Evolutionary conservation across 768 basidiomycete genomes (phyloP).

Genomic region (Ramaria sp.): DNA sequence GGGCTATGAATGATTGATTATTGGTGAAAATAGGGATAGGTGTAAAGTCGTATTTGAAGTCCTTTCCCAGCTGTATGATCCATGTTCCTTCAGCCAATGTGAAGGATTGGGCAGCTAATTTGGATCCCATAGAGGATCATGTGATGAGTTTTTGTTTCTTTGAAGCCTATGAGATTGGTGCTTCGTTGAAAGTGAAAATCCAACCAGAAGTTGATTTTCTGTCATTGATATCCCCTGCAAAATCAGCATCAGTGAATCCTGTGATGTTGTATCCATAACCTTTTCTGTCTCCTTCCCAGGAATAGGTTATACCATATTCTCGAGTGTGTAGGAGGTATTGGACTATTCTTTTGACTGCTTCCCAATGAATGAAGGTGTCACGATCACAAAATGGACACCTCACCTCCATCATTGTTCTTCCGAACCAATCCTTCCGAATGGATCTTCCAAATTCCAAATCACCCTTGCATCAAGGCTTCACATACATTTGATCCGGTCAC

Average conservation of each 20-base stretch:
- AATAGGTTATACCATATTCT: not conserved
- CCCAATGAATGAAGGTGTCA: not conserved
- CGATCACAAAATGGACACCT: too few species aligned
- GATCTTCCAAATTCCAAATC: too few species aligned
- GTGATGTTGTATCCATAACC: not conserved
- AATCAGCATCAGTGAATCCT: slow-evolving; percentile 20
- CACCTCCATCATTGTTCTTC: too few species aligned
- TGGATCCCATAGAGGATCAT: too few species aligned
- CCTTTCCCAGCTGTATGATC: not conserved
- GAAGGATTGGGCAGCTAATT: slow-evolving; percentile 14
- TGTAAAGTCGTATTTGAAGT: slow-evolving; percentile 12
- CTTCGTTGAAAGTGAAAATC: slow-evolving; percentile 16
- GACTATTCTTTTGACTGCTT: not conserved
- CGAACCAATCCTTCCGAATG: too few species aligned
- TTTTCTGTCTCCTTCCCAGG: not conserved
- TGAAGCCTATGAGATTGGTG: slow-evolving; percentile 16
- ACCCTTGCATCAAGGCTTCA: too few species aligned
- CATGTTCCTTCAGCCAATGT: slow-evolving; percentile 10
- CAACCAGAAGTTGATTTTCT: slow-evolving; percentile 25
- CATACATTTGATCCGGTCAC: too few species aligned
- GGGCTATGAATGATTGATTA: slow-evolving; percentile 20
- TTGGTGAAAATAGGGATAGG: slow-evolving; percentile 19
- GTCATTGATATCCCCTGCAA: slow-evolving; percentile 17
- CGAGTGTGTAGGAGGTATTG: not conserved
- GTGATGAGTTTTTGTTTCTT: slow-evolving; percentile 17